Percentiles rank a stretch among this genome's conserved stretches.
Evolutionary conservation across 2,329 filamentous ascomycete genomes (phyloP).

Genomic region (Sclerotinia nivalis): DNA sequence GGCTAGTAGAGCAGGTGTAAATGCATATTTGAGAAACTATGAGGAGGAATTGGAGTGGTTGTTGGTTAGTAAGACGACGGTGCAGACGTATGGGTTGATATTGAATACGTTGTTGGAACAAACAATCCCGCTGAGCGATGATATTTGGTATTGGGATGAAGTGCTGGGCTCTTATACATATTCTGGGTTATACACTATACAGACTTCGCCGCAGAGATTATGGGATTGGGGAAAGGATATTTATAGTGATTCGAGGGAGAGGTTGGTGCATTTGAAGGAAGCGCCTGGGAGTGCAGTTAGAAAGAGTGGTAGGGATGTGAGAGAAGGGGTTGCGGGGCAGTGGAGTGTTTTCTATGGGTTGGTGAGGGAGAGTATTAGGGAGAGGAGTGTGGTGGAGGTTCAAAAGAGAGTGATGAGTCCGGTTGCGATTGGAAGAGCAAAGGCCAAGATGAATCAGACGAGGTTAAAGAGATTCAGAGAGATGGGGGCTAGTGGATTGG

Average conservation of each 20-base stretch:
- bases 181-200: constrained; percentile 79
- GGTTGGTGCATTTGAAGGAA: constrained; percentile 38
- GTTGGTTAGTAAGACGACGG: constrained; percentile 83
- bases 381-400: constrained; percentile 70
- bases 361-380: constrained; percentile 72
- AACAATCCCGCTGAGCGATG: constrained; percentile 79
- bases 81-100: constrained; percentile 84
- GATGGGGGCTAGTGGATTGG: constrained; percentile 82
- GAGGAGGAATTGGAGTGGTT: constrained; percentile 88
- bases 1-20: neutral
- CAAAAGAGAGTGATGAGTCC: constrained; percentile 74
- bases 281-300: constrained; percentile 35
- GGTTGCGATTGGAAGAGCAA: constrained; percentile 70
- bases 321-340: constrained; percentile 48
- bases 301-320: constrained; percentile 32
- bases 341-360: constrained; percentile 78
- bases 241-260: constrained; percentile 54
- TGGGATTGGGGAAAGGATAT: constrained; percentile 72
- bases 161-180: constrained; percentile 76
- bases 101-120: constrained; percentile 77
- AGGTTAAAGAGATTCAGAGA: constrained; percentile 71
- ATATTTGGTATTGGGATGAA: constrained; percentile 96
- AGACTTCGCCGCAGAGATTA: constrained; percentile 76
- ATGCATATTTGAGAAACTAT: constrained; percentile 51
- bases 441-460: constrained; percentile 73